These are phyloP conservation scores for Teunomyces pallodes DNA, from an alignment of 805 yeast genomes.

Conservation along the genomic window DNA sequence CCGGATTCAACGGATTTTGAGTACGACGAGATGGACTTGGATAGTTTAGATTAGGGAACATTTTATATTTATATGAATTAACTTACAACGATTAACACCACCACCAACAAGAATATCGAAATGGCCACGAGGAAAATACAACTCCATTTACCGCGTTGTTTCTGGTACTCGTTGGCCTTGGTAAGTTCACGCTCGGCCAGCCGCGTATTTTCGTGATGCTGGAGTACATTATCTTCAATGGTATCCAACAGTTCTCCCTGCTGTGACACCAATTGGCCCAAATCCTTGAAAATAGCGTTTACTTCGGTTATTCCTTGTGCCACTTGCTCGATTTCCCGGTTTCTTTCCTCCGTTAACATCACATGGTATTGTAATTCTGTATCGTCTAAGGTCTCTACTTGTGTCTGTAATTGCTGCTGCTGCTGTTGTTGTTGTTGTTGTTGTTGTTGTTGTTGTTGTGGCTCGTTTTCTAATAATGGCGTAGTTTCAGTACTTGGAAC, in stretches of 20 bases:
- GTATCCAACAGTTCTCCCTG: slow-evolving; percentile 86
- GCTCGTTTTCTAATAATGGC: slow-evolving; percentile 34
- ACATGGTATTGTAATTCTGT: slow-evolving; percentile 61
- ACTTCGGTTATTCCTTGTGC: slow-evolving; percentile 81
- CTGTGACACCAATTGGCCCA: slow-evolving; percentile 73
- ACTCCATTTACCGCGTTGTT: slow-evolving; percentile 67
- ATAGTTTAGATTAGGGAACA: background rate
- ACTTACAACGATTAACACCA: slow-evolving; percentile 54
- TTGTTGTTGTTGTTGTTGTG: slow-evolving; percentile 26
- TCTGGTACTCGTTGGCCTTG: slow-evolving; percentile 76
- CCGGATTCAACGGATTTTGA: background rate
- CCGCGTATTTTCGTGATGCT: slow-evolving; percentile 60
- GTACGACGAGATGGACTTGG: background rate
- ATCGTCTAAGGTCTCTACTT: slow-evolving; percentile 42
- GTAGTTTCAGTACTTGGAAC: slow-evolving; percentile 26
- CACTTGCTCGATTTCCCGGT: slow-evolving; percentile 67
- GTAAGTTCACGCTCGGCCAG: slow-evolving; percentile 67
- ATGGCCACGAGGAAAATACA: slow-evolving; percentile 62
- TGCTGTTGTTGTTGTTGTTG: slow-evolving; percentile 30
- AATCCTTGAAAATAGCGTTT: slow-evolving; percentile 78
- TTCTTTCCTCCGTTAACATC: slow-evolving; percentile 66
- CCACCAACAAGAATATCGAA: slow-evolving; percentile 54
- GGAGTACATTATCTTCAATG: slow-evolving; percentile 73
- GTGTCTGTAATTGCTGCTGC: slow-evolving; percentile 31
- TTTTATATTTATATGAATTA: slow-evolving; percentile 11